These are phyloP conservation scores for Pythium aristosporum DNA, from an alignment of 352 stramenopile genomes.

Conservation along the genomic window DNA sequence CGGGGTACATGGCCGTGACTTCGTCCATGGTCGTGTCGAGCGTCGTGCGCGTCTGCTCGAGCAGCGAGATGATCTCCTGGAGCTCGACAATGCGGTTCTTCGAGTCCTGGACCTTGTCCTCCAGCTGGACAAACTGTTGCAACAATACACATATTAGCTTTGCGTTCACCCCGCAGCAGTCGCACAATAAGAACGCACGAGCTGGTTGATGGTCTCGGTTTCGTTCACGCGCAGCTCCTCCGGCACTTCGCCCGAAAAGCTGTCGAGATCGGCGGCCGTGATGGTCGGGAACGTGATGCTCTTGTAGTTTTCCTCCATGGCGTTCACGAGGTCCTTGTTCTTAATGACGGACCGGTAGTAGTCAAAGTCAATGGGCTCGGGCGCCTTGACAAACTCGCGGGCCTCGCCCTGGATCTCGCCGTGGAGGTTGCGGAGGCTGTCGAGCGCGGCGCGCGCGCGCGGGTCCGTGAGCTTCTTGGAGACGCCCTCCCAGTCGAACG, in stretches of 20 bases:
- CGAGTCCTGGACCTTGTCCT: slow-evolving; percentile 84
- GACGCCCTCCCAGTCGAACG: slow-evolving; percentile 68
- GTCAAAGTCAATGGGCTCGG: slow-evolving; percentile 83
- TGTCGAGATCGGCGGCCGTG: slow-evolving; percentile 70
- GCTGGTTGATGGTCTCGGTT: slow-evolving; percentile 72
- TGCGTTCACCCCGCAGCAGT: not conserved
- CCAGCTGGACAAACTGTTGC: slow-evolving; percentile 61
- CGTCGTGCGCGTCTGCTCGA: slow-evolving; percentile 85
- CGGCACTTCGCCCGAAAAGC: slow-evolving; percentile 41
- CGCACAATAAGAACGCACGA: slow-evolving; percentile 35
- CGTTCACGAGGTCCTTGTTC: slow-evolving; percentile 88
- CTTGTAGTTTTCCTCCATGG: slow-evolving; percentile 85
- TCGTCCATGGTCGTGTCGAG: slow-evolving; percentile 85
- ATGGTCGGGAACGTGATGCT: slow-evolving; percentile 83
- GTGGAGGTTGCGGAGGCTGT: slow-evolving; percentile 77
- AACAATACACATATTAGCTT: not conserved
- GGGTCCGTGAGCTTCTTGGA: slow-evolving; percentile 77
- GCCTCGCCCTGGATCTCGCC: slow-evolving; percentile 76
- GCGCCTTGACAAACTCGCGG: slow-evolving; percentile 70
- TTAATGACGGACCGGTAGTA: slow-evolving; percentile 86
- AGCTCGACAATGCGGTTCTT: slow-evolving; percentile 86
- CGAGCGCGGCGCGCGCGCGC: slow-evolving; percentile 69
- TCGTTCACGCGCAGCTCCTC: slow-evolving; percentile 74
- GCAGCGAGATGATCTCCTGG: slow-evolving; percentile 76
- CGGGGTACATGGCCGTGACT: slow-evolving; percentile 83